These are phyloP conservation scores for Clonostachys rhizophaga DNA, from an alignment of 2,329 filamentous ascomycete species.

Conservation along the genomic window DNA sequence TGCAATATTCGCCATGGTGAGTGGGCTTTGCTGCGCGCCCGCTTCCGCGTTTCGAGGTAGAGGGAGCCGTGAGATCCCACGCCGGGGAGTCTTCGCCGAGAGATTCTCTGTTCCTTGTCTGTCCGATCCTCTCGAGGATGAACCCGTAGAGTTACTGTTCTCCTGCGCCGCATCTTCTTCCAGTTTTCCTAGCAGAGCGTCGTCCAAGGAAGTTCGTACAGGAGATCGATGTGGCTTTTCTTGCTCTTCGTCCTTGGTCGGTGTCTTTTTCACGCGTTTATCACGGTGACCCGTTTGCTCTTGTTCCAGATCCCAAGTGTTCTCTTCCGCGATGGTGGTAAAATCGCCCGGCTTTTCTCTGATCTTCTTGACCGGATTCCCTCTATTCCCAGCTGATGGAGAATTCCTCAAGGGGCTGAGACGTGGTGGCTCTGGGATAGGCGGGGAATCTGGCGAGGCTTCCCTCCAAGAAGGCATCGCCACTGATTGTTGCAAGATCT, in stretches of 20 bases:
- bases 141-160: slow-evolving; percentile 1
- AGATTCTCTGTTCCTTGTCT: not conserved
- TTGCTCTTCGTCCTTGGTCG: not conserved
- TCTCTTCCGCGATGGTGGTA: slow-evolving; percentile 39
- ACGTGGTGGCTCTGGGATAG: slow-evolving; percentile 40
- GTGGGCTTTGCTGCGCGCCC: slow-evolving; percentile 45
- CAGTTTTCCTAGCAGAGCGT: slow-evolving; percentile 19
- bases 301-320: slow-evolving; percentile 31
- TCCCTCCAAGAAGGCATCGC: slow-evolving; percentile 13
- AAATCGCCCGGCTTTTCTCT: slow-evolving; percentile 32
- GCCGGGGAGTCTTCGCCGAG: slow-evolving; percentile 4
- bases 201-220: slow-evolving; percentile 23
- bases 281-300: slow-evolving; percentile 15
- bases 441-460: slow-evolving; percentile 30
- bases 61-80: slow-evolving; percentile 1
- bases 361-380: slow-evolving; percentile 12
- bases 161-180: slow-evolving; percentile 8
- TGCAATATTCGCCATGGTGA: slow-evolving; percentile 58
- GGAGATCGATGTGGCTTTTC: slow-evolving; percentile 11
- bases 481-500: slow-evolving; percentile 37
- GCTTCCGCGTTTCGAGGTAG: slow-evolving; percentile 28
- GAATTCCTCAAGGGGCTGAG: slow-evolving; percentile 48
- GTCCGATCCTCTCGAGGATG: not conserved
- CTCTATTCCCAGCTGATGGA: slow-evolving; percentile 42
- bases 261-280: slow-evolving; percentile 2